Percentiles rank a stretch among this genome's conserved stretches.
phyloP scores from a whole-genome alignment of 352 stramenopile species.

The Globisporangium canariense region DNA sequence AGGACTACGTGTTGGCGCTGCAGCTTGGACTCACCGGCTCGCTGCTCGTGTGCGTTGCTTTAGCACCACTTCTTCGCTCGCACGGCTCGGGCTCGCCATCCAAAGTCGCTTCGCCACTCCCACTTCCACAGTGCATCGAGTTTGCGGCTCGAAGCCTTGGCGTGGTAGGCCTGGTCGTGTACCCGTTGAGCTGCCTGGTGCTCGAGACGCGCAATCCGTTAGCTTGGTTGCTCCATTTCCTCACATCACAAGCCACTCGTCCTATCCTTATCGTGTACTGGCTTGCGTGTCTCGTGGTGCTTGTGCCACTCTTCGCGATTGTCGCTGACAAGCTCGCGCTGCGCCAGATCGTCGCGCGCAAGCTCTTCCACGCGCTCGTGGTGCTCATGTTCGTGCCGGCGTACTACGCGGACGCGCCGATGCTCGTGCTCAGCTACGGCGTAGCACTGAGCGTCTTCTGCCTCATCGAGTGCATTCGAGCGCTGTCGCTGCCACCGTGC shows the following conservation, averaged over 20 bases:
- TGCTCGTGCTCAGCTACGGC: conserved; percentile 77
- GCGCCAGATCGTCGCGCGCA: conserved; percentile 70
- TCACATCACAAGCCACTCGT: conserved; percentile 30
- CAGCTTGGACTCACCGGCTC: conserved; percentile 55
- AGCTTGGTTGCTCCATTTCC: conserved; percentile 50
- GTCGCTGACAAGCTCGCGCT: conserved; percentile 35
- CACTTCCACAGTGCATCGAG: conserved; percentile 18
- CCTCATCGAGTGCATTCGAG: conserved; percentile 64
- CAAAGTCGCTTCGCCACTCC: conserved; percentile 29
- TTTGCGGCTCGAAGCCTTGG: conserved; percentile 32
- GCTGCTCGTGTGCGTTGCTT: conserved; percentile 41
- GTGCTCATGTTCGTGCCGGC: conserved; percentile 78
- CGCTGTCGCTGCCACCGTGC: conserved; percentile 53
- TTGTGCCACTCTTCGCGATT: conserved; percentile 53
- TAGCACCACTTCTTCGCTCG: conserved; percentile 39
- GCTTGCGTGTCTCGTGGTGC: conserved; percentile 41
- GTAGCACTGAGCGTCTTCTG: conserved; percentile 71
- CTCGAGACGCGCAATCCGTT: conserved; percentile 60
- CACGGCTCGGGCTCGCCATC: conserved; percentile 47
- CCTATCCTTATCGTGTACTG: conserved; percentile 54
- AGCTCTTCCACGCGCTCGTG: conserved; percentile 79
- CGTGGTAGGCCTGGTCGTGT: conserved; percentile 37
- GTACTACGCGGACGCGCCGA: conserved; percentile 43
- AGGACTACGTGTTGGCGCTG: conserved; percentile 46
- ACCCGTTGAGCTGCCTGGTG: conserved; percentile 66